Percentiles rank a stretch among this genome's conserved stretches.
phyloP scores from a whole-genome alignment of 306 rosid genomes.

The Ochetophila trinervis region DNA sequence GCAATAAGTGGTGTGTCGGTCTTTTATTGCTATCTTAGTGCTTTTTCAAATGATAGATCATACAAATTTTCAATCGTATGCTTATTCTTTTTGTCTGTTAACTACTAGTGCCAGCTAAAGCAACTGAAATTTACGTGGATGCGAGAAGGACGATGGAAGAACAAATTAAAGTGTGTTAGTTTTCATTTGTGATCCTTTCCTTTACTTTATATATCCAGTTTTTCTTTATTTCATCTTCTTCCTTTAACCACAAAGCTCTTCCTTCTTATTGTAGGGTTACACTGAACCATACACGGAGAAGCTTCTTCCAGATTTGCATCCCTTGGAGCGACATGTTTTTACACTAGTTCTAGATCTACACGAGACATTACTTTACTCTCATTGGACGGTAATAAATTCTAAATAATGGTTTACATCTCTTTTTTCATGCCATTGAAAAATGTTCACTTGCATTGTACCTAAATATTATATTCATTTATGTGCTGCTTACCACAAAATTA shows the following conservation, averaged over 20 bases:
- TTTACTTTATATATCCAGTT: constrained; percentile 1
- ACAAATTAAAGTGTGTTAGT: constrained; percentile 58
- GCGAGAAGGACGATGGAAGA: constrained; percentile 75
- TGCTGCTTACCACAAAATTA: no score
- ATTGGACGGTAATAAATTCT: constrained; percentile 64
- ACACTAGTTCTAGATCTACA: constrained; percentile 96
- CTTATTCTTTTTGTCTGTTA: constrained; percentile 31
- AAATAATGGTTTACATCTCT: not conserved
- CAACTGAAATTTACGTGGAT: constrained; percentile 72
- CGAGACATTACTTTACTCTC: constrained; percentile 83
- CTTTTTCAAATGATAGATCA: not conserved
- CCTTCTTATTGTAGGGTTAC: constrained; percentile 54
- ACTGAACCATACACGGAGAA: constrained; percentile 86
- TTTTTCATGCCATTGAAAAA: not conserved
- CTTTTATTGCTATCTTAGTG: not conserved
- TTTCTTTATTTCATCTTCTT: not conserved
- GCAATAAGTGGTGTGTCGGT: no score
- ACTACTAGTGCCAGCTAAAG: constrained; percentile 78
- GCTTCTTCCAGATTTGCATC: constrained; percentile 97
- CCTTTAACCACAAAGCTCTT: constrained; percentile 19
- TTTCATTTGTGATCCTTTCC: constrained; percentile 19
- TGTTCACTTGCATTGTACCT: not conserved
- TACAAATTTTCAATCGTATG: not conserved
- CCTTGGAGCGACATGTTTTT: constrained; percentile 74
- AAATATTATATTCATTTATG: not conserved